Conservation (phyloP, 108 stramenopile genomes). For the Nannochloropsis gaditana region DNA sequence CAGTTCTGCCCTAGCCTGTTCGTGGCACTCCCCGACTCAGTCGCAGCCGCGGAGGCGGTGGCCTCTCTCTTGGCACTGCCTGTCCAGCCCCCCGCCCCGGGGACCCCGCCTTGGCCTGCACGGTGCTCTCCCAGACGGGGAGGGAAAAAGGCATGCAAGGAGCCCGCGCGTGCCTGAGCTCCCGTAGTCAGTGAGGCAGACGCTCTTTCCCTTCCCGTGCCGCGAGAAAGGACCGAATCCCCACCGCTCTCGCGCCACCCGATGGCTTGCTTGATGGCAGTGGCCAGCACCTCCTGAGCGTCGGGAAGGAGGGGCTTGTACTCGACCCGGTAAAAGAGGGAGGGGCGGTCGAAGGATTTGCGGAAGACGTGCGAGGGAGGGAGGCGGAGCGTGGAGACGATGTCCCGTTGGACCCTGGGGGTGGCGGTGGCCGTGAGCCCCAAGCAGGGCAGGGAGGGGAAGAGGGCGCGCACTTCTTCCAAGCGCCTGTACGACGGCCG, state of each 20-base stretch:
- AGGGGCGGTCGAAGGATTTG: slow-evolving; percentile 18
- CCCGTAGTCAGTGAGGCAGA: no score
- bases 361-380: not conserved
- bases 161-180: no score
- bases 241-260: no score
- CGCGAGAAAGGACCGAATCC: no score
- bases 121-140: no score
- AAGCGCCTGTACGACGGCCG: slow-evolving; percentile 63
- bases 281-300: not conserved
- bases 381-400: not conserved
- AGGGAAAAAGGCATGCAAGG: no score
- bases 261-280: not conserved
- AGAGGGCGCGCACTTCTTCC: slow-evolving; percentile 32
- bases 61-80: not conserved
- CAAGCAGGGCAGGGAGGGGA: slow-evolving; percentile 43
- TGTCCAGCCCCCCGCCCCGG: not conserved
- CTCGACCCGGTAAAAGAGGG: slow-evolving; percentile 18
- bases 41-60: slow-evolving; percentile 40
- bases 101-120: no score
- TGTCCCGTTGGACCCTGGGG: slow-evolving; percentile 23
- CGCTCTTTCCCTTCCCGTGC: no score
- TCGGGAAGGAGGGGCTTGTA: not conserved
- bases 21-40: slow-evolving; percentile 50
- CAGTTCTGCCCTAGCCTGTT: slow-evolving; percentile 55
- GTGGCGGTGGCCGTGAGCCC: slow-evolving; percentile 56